Evolutionary conservation across 2,329 filamentous ascomycete genomes (phyloP).

Genomic region (Penicillium sp.): DNA sequence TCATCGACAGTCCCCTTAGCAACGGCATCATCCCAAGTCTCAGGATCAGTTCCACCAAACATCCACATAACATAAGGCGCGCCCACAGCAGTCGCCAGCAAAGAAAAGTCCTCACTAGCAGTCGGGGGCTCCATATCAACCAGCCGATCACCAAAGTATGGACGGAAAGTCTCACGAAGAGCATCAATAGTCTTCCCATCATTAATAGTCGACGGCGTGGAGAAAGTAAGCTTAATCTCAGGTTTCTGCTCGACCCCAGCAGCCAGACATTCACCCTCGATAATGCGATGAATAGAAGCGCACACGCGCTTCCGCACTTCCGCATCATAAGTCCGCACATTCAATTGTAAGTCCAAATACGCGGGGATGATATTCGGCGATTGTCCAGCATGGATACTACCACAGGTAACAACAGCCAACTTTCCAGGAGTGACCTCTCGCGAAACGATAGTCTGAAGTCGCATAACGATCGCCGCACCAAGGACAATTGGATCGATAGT

Average conservation of each 20-base stretch:
- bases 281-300: constrained; percentile 41
- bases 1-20: constrained; percentile 47
- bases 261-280: constrained; percentile 55
- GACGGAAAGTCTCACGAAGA: constrained; percentile 46
- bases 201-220: constrained; percentile 54
- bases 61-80: constrained; percentile 55
- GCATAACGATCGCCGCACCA: constrained; percentile 42
- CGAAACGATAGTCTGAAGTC: constrained; percentile 42
- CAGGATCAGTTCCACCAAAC: constrained; percentile 53
- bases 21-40: constrained; percentile 50
- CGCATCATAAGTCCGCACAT: constrained; percentile 38
- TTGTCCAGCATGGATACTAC: constrained; percentile 44
- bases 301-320: constrained; percentile 37
- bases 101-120: constrained; percentile 58
- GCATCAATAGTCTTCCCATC: constrained; percentile 45
- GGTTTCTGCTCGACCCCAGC: constrained; percentile 47
- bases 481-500: constrained; percentile 50
- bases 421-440: constrained; percentile 42
- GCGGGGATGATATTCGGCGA: constrained; percentile 49
- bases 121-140: constrained; percentile 42
- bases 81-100: constrained; percentile 51
- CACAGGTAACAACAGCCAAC: constrained; percentile 46
- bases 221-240: constrained; percentile 40
- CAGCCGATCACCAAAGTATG: constrained; percentile 46
- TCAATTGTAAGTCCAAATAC: constrained; percentile 41